These are phyloP conservation scores for Crithidia bombi DNA, from an alignment of 208 protist species.

Conservation along the genomic window DNA sequence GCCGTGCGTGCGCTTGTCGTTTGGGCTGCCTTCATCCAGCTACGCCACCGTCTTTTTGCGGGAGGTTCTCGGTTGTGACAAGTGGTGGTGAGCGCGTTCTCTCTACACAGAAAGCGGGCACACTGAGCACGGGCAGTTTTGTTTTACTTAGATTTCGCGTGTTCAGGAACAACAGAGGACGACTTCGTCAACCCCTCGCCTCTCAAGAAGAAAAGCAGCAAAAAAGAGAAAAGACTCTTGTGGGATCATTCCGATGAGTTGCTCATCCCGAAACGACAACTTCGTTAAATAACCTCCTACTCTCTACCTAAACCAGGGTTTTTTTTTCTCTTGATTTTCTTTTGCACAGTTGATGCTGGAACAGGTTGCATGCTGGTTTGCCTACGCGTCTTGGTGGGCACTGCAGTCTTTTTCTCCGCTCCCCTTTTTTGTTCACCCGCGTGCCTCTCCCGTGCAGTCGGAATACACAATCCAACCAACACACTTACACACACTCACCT, in stretches of 20 bases:
- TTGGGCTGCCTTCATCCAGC: conserved; percentile 74
- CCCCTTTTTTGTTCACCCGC: conserved; percentile 9
- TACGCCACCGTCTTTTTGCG: conserved; percentile 87
- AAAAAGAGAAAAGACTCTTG: neutral
- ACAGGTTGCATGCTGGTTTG: neutral
- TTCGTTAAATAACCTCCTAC: no score
- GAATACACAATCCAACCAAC: conserved; percentile 6
- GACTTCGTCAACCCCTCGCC: neutral
- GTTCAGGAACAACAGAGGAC: neutral
- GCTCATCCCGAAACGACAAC: no score
- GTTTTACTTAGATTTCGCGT: neutral
- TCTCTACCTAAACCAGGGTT: neutral
- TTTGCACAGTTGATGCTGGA: neutral
- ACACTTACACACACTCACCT: conserved; percentile 23
- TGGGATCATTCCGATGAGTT: no score
- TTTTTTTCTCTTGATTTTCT: conserved; percentile 9
- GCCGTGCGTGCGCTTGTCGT: conserved; percentile 39
- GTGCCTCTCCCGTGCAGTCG: neutral
- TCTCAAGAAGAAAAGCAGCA: neutral
- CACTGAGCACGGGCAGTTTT: no score
- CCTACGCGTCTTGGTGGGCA: neutral
- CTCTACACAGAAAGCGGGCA: no score
- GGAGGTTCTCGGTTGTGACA: conserved; percentile 65
- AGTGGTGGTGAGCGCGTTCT: conserved; percentile 55
- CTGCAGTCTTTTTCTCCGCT: neutral